Evolutionary conservation across 805 yeast genomes (phyloP), one percentile per base, ranked within the genome.

Genomic region (Pichia thaimueangensis): DNA sequence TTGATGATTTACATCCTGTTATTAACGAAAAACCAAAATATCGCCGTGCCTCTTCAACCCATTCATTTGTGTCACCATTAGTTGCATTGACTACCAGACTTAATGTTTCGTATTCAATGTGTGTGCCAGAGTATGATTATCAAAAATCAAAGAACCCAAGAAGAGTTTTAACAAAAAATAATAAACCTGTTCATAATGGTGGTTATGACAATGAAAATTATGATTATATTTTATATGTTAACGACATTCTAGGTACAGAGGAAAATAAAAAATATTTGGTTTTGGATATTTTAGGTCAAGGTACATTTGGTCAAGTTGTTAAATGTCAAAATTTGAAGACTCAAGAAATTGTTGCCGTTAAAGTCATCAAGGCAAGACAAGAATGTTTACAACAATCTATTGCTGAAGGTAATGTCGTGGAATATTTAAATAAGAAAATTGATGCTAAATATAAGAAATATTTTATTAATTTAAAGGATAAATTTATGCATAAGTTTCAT

Each of bases 291-390:
- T 64, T 93, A 32, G 99, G 99, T 1, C 91, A 89, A 48, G 99
- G 99, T 3, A 89, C 98, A 1, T 93, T 93, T 70, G 98, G 98
- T 9, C 97, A 93, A 65, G 99, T 93, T 36, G 94, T 89, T 32
- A 93, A 91, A 64, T 91, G 97, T 64, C 95, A 86, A 59, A 76
- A 80, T 53, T 50, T 69, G 48, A 64, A 62, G 36, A 85, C 88
- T 35, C 93, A 87, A 57, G 91, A 86, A 48, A 76, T 91, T 17
- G 86, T 89, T 21, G 98, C 98, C 1, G 94, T 93, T 29, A 93
- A 93, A 63, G 94, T 93, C 34, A 86, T 93, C 45, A 93, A 91
- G 60, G 83, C 95, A 28, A 84, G 84, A 57, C 86, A 95, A 5
- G 96, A 94, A 9, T 89, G 83, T 56, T 70, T 88, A 60, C 88